Percentiles rank a stretch among this genome's conserved stretches.
These are phyloP conservation scores for Psilocybe subaeruginosa DNA, from an alignment of 768 basidiomycete genomes.

Conservation along the genomic window DNA sequence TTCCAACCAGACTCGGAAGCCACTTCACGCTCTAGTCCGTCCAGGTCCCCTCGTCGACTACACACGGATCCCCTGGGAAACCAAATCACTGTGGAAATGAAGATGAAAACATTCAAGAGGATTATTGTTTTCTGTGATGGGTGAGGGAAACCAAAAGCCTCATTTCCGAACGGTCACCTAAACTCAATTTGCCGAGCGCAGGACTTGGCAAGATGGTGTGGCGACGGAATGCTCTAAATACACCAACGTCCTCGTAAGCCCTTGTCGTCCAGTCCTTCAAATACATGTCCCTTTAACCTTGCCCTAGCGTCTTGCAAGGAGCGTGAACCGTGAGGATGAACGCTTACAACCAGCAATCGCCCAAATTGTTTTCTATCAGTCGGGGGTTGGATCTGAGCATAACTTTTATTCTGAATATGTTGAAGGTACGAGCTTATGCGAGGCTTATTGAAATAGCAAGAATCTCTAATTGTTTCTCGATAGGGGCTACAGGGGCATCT, in stretches of 20 bases:
- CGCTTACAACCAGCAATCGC: conserved; percentile 46
- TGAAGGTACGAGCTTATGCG: conserved; percentile 46
- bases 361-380: conserved; percentile 68
- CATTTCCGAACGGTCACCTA: neutral
- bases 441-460: neutral
- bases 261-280: neutral
- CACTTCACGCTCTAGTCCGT: conserved; percentile 20
- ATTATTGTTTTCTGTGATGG: conserved; percentile 80
- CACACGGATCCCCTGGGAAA: conserved; percentile 33
- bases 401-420: conserved; percentile 62
- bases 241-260: conserved; percentile 58
- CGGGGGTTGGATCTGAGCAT: conserved; percentile 59
- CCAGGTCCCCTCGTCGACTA: conserved; percentile 33
- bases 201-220: conserved; percentile 77
- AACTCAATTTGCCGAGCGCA: conserved; percentile 23
- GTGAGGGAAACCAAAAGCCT: conserved; percentile 36
- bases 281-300: neutral
- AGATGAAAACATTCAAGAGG: conserved; percentile 47
- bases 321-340: conserved; percentile 51
- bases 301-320: conserved; percentile 54
- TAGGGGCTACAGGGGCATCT: conserved; percentile 66
- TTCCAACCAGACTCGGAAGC: conserved; percentile 6
- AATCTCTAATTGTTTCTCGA: neutral
- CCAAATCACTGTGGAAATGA: conserved; percentile 16
- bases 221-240: conserved; percentile 46